phyloP scores from a whole-genome alignment of 495 filamentous ascomycete genomes.

The Penicillium nucicola region DNA sequence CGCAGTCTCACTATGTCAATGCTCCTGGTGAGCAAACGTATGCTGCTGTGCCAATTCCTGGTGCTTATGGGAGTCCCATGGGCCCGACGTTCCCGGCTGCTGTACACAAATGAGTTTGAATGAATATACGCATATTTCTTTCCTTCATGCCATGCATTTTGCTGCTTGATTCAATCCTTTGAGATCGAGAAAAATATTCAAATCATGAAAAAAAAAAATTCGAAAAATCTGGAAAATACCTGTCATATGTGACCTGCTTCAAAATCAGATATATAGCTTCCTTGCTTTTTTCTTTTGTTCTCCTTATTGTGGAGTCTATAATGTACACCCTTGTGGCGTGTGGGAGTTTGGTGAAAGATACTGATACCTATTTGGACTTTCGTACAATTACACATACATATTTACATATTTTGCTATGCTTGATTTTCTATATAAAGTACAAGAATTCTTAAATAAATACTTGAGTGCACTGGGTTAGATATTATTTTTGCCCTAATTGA shows the following conservation, averaged over 20 bases:
- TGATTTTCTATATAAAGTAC: no score
- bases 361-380: conserved; percentile 19
- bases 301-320: conserved; percentile 9
- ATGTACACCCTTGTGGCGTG: conserved; percentile 9
- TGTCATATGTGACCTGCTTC: background rate
- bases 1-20: conserved; percentile 21
- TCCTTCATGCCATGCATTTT: no score
- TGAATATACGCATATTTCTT: background rate
- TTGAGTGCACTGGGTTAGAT: no score
- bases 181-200: background rate
- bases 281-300: background rate
- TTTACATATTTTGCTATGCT: no score
- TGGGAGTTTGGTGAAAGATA: conserved; percentile 13
- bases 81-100: conserved; percentile 32
- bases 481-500: no score
- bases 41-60: conserved; percentile 51
- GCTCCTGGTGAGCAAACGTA: conserved; percentile 51
- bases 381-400: conserved; percentile 1
- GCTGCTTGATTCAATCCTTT: background rate
- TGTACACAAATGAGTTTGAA: conserved; percentile 23
- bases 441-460: no score
- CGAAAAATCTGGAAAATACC: conserved; percentile 5
- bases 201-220: conserved; percentile 8
- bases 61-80: conserved; percentile 46
- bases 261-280: conserved; percentile 2